phyloP scores from a whole-genome alignment of 2,329 filamentous ascomycete species.

The Penicillium brasilianum region DNA sequence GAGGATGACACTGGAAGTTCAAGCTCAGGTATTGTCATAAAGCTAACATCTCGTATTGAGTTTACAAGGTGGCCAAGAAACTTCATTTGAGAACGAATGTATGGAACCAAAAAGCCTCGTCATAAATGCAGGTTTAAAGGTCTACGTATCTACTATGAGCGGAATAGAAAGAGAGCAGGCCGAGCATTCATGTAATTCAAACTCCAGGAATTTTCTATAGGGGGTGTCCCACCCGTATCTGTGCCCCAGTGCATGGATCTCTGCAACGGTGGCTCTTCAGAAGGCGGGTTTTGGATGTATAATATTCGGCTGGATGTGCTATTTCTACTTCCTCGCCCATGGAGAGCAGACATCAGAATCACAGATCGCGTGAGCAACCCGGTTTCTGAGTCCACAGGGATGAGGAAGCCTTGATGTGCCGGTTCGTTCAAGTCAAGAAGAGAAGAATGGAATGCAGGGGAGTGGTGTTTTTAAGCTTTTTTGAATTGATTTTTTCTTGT shows the following conservation, averaged over 20 bases:
- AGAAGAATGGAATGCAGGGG: not conserved
- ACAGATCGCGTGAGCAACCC: slow-evolving; percentile 29
- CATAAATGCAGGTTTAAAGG: too few relatives aligned
- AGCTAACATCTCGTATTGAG: too few relatives aligned
- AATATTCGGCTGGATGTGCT: slow-evolving; percentile 45
- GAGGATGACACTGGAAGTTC: not conserved
- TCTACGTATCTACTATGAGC: not conserved
- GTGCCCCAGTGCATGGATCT: slow-evolving; percentile 65
- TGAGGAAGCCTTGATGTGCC: slow-evolving; percentile 55
- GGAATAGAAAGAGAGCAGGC: not conserved
- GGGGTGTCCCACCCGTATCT: slow-evolving; percentile 69
- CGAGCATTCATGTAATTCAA: too few relatives aligned
- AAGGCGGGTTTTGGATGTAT: slow-evolving; percentile 49
- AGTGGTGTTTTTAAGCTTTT: slow-evolving; percentile 22
- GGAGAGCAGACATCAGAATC: slow-evolving; percentile 27
- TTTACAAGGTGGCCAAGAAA: too few relatives aligned
- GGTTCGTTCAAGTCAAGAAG: slow-evolving; percentile 21
- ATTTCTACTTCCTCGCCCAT: slow-evolving; percentile 53
- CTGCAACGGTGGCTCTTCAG: slow-evolving; percentile 68
- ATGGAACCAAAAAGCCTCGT: too few relatives aligned
- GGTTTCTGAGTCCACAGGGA: slow-evolving; percentile 37
- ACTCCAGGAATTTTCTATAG: too few relatives aligned
- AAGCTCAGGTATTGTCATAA: too few relatives aligned
- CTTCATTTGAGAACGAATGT: not conserved
- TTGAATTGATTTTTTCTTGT: slow-evolving; percentile 24